Base-by-base conservation (phyloP, 129 eudicot genomes). In the Chrysanthemum seticuspe region DNA sequence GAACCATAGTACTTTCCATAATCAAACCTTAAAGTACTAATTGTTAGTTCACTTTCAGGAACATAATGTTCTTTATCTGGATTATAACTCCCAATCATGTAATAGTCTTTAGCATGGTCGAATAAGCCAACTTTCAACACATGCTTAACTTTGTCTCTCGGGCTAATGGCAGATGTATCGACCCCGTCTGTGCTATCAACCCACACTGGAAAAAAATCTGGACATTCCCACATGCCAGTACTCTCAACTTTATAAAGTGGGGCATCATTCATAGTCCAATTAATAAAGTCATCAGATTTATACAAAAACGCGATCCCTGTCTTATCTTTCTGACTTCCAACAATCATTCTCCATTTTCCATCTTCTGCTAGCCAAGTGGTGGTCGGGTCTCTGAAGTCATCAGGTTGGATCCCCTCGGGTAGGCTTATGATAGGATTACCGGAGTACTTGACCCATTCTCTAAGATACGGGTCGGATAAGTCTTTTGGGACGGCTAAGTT, bases 1-100 rank as follows among this genome's bases (percentile, higher is more conserved):
- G 96, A 90, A 9, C 89, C 96, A 65, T 90, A 90, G 63, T 78
- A 85, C 62, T 83, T 83, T 4, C 96, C 96, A 13, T 87, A 83
- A 81, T 90, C 96, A 29, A 82, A 90, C 14, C 93, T 83, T 59
- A 80, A 64, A 2, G 80, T 53, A 68, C 52, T 23, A 73, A 62
- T 34, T 34, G 83, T 13, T 47, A 71, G 16, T 29, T 76, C 79
- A 0, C 51, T 65, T 59, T 83, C 81, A 19, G 86, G 85, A 50
- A 56, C 69, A 52, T 66, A 90, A 13, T 70, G 66, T 74, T 83
- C 93, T 47, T 54, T 79, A 21, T 48, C 79, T 23, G 62, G 48
- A 48, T 66, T 71, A 27, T 85, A 90, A 15, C 48, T 74, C 12
- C 96, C 96, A 12, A 90, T 64, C 53, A 78, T 71, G 82, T 90